These are phyloP conservation scores for Tolypocladium endophyticum DNA, from an alignment of 2,329 filamentous ascomycete species.

Conservation along the genomic window DNA sequence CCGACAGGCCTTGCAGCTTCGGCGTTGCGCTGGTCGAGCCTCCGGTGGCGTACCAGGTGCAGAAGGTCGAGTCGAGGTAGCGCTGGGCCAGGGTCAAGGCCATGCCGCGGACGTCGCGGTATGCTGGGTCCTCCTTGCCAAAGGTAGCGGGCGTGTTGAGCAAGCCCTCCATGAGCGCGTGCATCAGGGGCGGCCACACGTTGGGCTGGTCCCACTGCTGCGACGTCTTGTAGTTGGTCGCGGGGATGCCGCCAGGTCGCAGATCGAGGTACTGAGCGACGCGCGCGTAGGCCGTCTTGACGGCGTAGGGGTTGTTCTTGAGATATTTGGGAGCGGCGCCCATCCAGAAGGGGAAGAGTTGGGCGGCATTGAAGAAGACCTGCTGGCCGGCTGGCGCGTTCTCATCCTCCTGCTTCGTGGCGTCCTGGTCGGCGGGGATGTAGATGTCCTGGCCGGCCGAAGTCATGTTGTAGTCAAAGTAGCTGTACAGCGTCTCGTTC, in stretches of 20 bases:
- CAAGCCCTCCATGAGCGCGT: slow-evolving; percentile 52
- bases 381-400: slow-evolving; percentile 42
- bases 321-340: slow-evolving; percentile 49
- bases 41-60: slow-evolving; percentile 59
- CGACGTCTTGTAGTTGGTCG: slow-evolving; percentile 49
- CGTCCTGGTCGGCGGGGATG: slow-evolving; percentile 35
- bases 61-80: slow-evolving; percentile 58
- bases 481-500: slow-evolving; percentile 51
- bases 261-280: slow-evolving; percentile 41
- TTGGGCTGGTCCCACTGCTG: slow-evolving; percentile 64
- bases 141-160: slow-evolving; percentile 48
- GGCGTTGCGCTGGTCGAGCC: slow-evolving; percentile 44
- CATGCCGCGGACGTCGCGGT: slow-evolving; percentile 40
- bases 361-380: slow-evolving; percentile 45
- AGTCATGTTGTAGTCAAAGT: slow-evolving; percentile 61
- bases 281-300: slow-evolving; percentile 42
- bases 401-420: slow-evolving; percentile 13
- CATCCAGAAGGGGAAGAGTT: slow-evolving; percentile 61
- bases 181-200: slow-evolving; percentile 59
- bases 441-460: slow-evolving; percentile 45
- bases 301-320: slow-evolving; percentile 46
- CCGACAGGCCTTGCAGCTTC: slow-evolving; percentile 34
- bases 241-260: slow-evolving; percentile 46
- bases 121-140: slow-evolving; percentile 40
- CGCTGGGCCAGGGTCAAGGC: slow-evolving; percentile 51